Evolutionary conservation across 768 basidiomycete genomes (phyloP).

Genomic region (Boletus pseudo-olivaceus): DNA sequence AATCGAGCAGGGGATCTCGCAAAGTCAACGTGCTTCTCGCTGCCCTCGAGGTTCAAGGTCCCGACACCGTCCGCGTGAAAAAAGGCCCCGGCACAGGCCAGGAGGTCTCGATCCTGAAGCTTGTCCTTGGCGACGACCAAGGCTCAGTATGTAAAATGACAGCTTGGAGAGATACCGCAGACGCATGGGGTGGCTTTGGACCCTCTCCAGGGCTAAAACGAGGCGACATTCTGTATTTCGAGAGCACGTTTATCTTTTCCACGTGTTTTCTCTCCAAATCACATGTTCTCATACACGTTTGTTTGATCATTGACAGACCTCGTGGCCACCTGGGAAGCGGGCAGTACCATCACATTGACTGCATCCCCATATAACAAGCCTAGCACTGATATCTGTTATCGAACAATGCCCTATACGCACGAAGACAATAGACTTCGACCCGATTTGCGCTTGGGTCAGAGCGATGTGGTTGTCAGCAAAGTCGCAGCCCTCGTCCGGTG

Average conservation of each 20-base stretch:
- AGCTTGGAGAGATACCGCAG: conserved; percentile 76
- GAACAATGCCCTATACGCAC: conserved; percentile 64
- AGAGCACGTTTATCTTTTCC: conserved; percentile 48
- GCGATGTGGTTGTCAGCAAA: conserved; percentile 64
- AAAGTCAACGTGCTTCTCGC: conserved; percentile 62
- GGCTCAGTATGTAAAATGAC: conserved; percentile 67
- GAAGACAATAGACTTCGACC: conserved; percentile 63
- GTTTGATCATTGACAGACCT: conserved; percentile 43
- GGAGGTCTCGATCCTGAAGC: conserved; percentile 61
- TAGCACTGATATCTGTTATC: conserved; percentile 66
- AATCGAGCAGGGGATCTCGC: conserved; percentile 36
- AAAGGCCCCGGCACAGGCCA: conserved; percentile 68
- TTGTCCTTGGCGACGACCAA: conserved; percentile 72
- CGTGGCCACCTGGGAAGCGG: conserved; percentile 42
- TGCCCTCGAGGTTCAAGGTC: conserved; percentile 73
- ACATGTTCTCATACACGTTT: conserved; percentile 19
- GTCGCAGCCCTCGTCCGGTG: conserved; percentile 64
- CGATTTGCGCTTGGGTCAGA: conserved; percentile 66
- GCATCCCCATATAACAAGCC: conserved; percentile 70
- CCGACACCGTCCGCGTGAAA: conserved; percentile 63
- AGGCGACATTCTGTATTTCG: conserved; percentile 69
- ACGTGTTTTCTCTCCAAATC: conserved; percentile 5
- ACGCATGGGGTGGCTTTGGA: conserved; percentile 58
- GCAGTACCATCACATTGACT: conserved; percentile 48
- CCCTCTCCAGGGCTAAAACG: conserved; percentile 48